Percentiles rank a stretch among this genome's conserved stretches.
Conservation (phyloP, 78 protist genomes). For the Isochrysis galbana region DNA sequence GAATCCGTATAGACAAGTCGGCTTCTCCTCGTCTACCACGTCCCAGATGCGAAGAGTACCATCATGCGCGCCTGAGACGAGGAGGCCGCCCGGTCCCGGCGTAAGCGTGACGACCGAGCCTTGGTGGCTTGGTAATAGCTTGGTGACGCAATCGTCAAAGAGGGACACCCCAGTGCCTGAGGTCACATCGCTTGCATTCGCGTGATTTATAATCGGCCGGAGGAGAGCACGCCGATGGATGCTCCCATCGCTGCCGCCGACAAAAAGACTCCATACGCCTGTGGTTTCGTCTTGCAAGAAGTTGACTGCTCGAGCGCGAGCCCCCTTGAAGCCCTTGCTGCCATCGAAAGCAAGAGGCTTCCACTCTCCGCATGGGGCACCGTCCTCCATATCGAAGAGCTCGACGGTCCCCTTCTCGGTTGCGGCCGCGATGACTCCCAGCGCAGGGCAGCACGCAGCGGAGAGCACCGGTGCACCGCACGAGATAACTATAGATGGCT, state of each 20-base stretch:
- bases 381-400: background rate
- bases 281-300: too few relatives aligned
- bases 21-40: background rate
- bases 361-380: background rate
- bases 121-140: too few relatives aligned
- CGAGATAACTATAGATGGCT: background rate
- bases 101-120: background rate
- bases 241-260: too few relatives aligned
- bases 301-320: too few relatives aligned
- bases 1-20: background rate
- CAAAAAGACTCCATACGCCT: too few relatives aligned
- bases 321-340: too few relatives aligned
- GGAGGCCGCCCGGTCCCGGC: background rate
- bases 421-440: background rate
- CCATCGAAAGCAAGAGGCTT: too few relatives aligned
- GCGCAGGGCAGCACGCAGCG: background rate
- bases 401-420: background rate
- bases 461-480: background rate
- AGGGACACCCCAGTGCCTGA: too few relatives aligned
- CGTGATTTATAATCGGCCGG: too few relatives aligned
- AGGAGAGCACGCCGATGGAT: too few relatives aligned
- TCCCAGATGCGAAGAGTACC: background rate
- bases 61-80: slow-evolving; percentile 1
- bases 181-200: too few relatives aligned
- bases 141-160: too few relatives aligned